These are phyloP conservation scores for Epichloe gansuensis DNA, from an alignment of 2,329 filamentous ascomycete species.

Conservation along the genomic window DNA sequence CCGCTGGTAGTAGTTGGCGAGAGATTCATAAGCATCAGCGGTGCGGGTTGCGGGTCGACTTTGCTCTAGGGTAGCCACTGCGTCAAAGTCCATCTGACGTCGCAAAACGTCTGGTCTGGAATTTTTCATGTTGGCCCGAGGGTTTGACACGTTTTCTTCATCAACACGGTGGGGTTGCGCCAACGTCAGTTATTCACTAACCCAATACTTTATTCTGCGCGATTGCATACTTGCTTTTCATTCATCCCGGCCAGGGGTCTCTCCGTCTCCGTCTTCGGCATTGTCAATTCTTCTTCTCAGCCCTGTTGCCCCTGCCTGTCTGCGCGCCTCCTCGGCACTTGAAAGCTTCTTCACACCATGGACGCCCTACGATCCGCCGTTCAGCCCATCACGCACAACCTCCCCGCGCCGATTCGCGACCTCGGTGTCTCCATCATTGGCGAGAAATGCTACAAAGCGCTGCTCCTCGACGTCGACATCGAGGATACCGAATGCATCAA, in stretches of 20 bases:
- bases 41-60: no score
- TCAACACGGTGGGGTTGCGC: background rate
- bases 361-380: slow-evolving; percentile 49
- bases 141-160: slow-evolving; percentile 1
- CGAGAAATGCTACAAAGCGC: slow-evolving; percentile 68
- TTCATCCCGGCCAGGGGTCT: no score
- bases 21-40: no score
- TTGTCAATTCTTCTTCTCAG: background rate
- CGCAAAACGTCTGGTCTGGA: no score
- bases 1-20: no score
- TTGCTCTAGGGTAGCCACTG: background rate
- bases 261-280: no score
- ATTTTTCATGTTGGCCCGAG: background rate
- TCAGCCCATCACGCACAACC: slow-evolving; percentile 57
- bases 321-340: background rate
- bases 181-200: background rate
- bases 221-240: no score
- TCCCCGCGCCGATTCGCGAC: slow-evolving; percentile 64
- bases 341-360: slow-evolving; percentile 28
- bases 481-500: slow-evolving; percentile 70
- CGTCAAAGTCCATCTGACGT: no score
- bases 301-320: no score
- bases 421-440: slow-evolving; percentile 72
- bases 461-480: slow-evolving; percentile 76
- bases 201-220: no score